Evolutionary conservation across 768 basidiomycete species (phyloP), one percentile per base, ranked within the genome.

Genomic region (Boletus tylopilopsis): DNA sequence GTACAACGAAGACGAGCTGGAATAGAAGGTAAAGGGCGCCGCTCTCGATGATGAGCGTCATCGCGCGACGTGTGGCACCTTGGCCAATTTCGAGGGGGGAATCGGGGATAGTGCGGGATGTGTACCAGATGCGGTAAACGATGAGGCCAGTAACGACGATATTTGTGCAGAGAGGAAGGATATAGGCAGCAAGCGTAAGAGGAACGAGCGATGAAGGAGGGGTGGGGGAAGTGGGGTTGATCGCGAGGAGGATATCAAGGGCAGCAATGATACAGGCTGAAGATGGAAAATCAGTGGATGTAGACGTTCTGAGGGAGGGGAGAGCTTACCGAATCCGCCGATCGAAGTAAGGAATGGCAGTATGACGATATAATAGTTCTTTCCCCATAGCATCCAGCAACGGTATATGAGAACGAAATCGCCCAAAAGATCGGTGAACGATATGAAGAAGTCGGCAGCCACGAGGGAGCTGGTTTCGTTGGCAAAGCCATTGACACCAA

Each of bases 141-240:
- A 76, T 76, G 59, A 77, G 68, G 12, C 45, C 39, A 6, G 75
- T 76, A 29, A 76, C 65, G 22, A 76, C 46, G 55, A 72, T 43
- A 48, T 77, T 77, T 6, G 73, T 69, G 44, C 64, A 66, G 30
- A 77, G 66, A 4, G 76, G 72, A 30, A 77, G 67, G 22, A 51
- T 18, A 33, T 71, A 75, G 13, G 51, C 62, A 0, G 73, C 72
- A 15, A 67, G 64, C 22, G 66, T 67, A 6, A 75, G 56, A 2
- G 73, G 68, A n/a, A 67, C 64, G 16, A 73, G 39, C 4, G 53
- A 53, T 5, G 68, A 53, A 16, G 73, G 73, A 10, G 73, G 68
- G n/a, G 58, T 48, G 8, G 71, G 66, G 2, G 71, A 49, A 6
- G 54, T 55, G 5, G 69, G 71, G 40, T 57, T 56, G 6, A 43